These are phyloP conservation scores for Ormosia semicastrata DNA, from an alignment of 306 rosid genomes.

Conservation along the genomic window DNA sequence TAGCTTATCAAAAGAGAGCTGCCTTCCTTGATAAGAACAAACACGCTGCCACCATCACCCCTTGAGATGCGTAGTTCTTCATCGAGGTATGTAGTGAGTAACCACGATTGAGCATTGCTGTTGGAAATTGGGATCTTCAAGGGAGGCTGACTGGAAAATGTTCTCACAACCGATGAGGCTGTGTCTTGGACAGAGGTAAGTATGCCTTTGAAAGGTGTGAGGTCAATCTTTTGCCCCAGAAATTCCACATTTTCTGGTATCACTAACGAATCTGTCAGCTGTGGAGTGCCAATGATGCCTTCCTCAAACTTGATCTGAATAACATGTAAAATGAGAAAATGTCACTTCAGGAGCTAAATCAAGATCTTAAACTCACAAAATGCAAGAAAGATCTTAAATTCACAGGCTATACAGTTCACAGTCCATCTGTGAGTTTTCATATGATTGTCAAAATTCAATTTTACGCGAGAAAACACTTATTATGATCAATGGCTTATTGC, in stretches of 20 bases:
- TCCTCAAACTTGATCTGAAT: slow-evolving; percentile 78
- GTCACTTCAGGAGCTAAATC: slow-evolving; percentile 5
- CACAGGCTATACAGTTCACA: not conserved
- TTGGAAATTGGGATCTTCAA: slow-evolving; percentile 65
- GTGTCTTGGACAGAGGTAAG: slow-evolving; percentile 71
- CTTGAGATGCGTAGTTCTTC: slow-evolving; percentile 76
- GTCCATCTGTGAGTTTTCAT: not conserved
- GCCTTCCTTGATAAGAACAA: slow-evolving; percentile 85
- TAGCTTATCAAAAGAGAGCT: slow-evolving; percentile 48
- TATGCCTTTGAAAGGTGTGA: slow-evolving; percentile 71
- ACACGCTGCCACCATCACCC: slow-evolving; percentile 79
- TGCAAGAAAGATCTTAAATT: not conserved
- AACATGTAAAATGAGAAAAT: not conserved
- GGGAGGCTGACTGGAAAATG: slow-evolving; percentile 77
- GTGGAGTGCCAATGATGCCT: slow-evolving; percentile 92
- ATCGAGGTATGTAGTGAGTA: slow-evolving; percentile 84
- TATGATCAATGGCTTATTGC: not conserved
- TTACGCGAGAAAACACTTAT: not conserved
- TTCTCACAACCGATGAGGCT: slow-evolving; percentile 74
- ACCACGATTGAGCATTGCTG: slow-evolving; percentile 71
- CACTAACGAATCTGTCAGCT: slow-evolving; percentile 81
- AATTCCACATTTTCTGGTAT: slow-evolving; percentile 86
- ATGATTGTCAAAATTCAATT: not conserved
- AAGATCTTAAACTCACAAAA: not conserved
- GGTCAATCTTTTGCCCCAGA: slow-evolving; percentile 79